Conservation (phyloP, 2,329 filamentous ascomycete genomes). For the Cladosporium velox region DNA sequence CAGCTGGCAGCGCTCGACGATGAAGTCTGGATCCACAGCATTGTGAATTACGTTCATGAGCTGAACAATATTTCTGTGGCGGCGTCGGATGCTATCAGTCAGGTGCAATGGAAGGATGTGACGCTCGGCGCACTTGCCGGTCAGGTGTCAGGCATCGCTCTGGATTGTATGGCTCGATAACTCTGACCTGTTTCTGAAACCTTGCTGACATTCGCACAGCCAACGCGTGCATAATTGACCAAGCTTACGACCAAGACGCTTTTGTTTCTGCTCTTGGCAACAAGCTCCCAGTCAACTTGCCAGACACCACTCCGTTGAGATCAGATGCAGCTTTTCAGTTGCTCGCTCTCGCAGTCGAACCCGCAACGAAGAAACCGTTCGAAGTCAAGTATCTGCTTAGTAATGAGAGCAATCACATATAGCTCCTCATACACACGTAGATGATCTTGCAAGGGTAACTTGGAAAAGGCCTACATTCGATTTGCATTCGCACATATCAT, state of each 20-base stretch:
- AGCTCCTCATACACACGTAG: too few relatives aligned
- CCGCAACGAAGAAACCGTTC: background rate
- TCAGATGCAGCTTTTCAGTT: background rate
- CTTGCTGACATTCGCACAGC: background rate
- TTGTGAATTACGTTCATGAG: background rate
- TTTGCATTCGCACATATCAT: too few relatives aligned
- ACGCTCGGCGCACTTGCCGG: background rate
- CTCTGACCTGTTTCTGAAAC: background rate
- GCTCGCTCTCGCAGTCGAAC: background rate
- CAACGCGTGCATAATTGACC: background rate
- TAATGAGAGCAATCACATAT: too few relatives aligned
- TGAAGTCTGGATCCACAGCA: background rate
- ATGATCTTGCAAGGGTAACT: too few relatives aligned
- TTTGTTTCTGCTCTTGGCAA: background rate
- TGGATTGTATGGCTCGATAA: background rate
- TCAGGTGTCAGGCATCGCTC: background rate
- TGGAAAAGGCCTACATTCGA: too few relatives aligned
- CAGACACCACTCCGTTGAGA: background rate
- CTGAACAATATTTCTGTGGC: background rate
- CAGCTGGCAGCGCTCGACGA: background rate
- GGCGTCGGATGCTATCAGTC: background rate
- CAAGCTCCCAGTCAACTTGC: background rate
- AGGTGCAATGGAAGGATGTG: background rate
- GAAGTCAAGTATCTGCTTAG: too few relatives aligned
- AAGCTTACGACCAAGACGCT: background rate